Evolutionary conservation across 441 rosid genomes (phyloP).

Genomic region (Theobroma grandiflorum): DNA sequence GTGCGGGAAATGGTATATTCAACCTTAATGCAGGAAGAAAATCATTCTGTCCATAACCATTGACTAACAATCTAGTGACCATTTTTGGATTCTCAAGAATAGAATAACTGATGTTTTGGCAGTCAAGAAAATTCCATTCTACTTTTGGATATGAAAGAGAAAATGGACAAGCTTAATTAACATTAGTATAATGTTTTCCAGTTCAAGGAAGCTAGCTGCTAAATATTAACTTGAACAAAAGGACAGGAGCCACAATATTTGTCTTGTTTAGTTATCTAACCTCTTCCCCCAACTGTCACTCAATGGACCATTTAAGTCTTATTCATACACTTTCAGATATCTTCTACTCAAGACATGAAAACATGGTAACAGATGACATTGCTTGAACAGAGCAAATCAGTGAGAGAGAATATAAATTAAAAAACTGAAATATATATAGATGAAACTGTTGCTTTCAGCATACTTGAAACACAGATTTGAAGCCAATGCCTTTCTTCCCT

Average conservation of each 20-base stretch:
- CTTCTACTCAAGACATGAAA: neutral
- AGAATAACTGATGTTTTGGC: neutral
- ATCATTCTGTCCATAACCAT: neutral
- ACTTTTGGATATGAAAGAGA: neutral
- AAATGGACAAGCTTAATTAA: neutral
- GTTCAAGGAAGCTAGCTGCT: neutral
- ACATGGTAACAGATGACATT: neutral
- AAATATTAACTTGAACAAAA: neutral
- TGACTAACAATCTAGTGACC: neutral
- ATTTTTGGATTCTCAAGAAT: neutral
- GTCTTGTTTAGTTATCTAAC: slow-evolving; percentile 1
- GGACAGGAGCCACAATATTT: slow-evolving; percentile 5
- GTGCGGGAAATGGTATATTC: slow-evolving; percentile 2
- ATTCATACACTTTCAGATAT: neutral
- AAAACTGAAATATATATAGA: neutral
- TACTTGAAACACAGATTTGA: slow-evolving; percentile 99
- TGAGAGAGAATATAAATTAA: neutral
- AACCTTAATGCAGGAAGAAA: slow-evolving; percentile 4
- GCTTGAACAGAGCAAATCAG: neutral
- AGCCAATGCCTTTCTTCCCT: slow-evolving; percentile 99
- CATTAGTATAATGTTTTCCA: neutral
- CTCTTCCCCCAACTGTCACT: neutral
- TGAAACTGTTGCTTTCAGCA: slow-evolving; percentile 23
- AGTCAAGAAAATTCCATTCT: neutral
- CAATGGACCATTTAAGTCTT: neutral